Base-by-base conservation (phyloP, 805 yeast species). In the Barnettozyma californica region DNA sequence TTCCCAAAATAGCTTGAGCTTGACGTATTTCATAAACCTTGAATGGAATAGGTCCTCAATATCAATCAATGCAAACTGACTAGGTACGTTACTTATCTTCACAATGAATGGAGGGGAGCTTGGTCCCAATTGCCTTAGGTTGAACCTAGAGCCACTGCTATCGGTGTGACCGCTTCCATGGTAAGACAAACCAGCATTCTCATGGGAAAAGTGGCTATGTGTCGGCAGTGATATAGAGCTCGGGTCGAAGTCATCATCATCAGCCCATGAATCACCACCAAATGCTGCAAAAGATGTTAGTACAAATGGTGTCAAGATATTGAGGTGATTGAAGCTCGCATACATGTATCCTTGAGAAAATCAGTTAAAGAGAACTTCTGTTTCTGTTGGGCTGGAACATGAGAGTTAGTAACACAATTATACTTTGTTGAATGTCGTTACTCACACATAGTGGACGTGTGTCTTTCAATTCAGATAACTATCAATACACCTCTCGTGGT, bases 231-330 rank as follows among this genome's bases (percentile, higher is more conserved):
- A 77, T 55, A 81, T 79, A 34, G 84, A 75, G 38, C 75, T 74
- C 65, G 81, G 68, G 59, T 82, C 88, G 48, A 82, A 78, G 58
- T 81, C 86, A 60, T 78, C 87, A 56, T 47, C 49, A 39, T 82
- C 87, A 16, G 86, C 87, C 88, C 88, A 82, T 8, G 81, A 76
- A 25, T 76, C 75, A 14, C 80, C 81, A 4, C 57, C 59, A 9
- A 55, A 38, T 13, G 63, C 54, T 57, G 26, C 16, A 29, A 29
- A 13, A 29, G 33, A 29, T 29, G 33, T 29, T 29, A 29, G 33
- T 29, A 29, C 33, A 8, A 29, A 13, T 29, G 11, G 16, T 13
- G 33, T 29, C 33, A 29, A 21, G 20, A 19, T 9, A n/a, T 37
- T 26, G 21, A 13, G 38, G 26, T 29, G 33, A 29, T 13, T 20